phyloP scores from a whole-genome alignment of 306 rosid species.

The Pyrus betulifolia region DNA sequence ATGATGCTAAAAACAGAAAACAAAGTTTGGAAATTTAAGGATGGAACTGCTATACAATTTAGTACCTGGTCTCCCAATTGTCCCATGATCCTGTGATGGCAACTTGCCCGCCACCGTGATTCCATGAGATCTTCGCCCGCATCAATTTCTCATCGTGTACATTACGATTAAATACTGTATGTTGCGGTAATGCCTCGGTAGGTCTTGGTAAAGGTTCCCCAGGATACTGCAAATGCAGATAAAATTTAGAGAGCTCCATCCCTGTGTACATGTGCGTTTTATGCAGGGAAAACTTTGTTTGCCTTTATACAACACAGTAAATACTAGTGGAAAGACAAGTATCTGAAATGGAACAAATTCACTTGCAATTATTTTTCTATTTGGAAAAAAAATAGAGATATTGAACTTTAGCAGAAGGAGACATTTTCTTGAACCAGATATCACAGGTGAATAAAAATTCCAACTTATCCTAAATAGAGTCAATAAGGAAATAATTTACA shows the following conservation, averaged over 20 bases:
- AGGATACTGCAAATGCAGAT: slow-evolving; percentile 41
- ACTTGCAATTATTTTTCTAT: not conserved
- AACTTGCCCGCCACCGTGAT: slow-evolving; percentile 50
- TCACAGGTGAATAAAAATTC: not conserved
- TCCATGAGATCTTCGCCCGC: slow-evolving; percentile 60
- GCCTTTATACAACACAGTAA: not conserved
- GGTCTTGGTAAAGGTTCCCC: slow-evolving; percentile 21
- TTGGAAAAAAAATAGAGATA: not conserved
- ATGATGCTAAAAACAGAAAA: not conserved
- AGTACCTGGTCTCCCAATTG: slow-evolving; percentile 69
- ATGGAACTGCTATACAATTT: not conserved
- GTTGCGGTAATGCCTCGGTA: slow-evolving; percentile 15
- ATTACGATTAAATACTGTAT: slow-evolving; percentile 26
- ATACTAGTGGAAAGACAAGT: not conserved
- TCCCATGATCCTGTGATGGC: slow-evolving; percentile 82
- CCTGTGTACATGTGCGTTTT: not conserved
- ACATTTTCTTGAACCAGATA: not conserved
- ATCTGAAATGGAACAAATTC: not conserved
- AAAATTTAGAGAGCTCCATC: slow-evolving; percentile 4
- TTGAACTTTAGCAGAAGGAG: not conserved
- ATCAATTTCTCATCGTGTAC: slow-evolving; percentile 29
- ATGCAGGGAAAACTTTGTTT: not conserved
- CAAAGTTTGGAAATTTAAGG: not conserved
- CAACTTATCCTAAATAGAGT: not conserved
- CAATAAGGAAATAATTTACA: not conserved